These are phyloP conservation scores for Amoebophrya sp. DNA, from an alignment of 169 alveolate species.

Conservation along the genomic window DNA sequence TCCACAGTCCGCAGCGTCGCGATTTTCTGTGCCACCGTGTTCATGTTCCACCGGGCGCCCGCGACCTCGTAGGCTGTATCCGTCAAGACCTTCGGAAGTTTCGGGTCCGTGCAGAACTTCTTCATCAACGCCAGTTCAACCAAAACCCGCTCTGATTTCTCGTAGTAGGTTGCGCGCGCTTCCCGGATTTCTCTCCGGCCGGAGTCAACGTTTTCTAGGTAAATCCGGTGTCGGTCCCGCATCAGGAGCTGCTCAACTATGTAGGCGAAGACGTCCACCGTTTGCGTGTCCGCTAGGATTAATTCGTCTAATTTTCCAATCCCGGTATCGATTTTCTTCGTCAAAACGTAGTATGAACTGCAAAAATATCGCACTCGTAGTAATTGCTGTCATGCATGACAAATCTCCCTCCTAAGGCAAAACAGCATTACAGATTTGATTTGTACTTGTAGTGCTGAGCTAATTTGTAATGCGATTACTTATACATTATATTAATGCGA, in stretches of 20 bases:
- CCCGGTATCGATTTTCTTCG: background rate
- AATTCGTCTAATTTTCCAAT: background rate
- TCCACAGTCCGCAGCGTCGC: background rate
- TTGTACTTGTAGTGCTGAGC: too few species aligned
- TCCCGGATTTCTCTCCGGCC: background rate
- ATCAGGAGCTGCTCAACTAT: background rate
- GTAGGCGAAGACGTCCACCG: background rate
- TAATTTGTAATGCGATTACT: too few species aligned
- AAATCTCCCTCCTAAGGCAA: too few species aligned
- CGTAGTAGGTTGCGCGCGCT: background rate
- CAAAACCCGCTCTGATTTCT: background rate
- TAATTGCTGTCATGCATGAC: too few species aligned
- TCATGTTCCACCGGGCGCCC: background rate
- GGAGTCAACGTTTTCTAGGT: background rate
- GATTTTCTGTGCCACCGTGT: background rate
- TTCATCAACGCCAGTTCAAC: background rate
- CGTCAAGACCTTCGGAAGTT: background rate
- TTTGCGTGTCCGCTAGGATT: background rate
- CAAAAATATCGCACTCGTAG: too few species aligned
- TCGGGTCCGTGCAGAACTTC: background rate
- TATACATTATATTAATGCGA: too few species aligned
- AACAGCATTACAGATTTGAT: too few species aligned
- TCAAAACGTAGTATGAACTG: background rate
- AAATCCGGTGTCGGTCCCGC: background rate
- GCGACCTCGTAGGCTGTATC: background rate